phyloP scores from a whole-genome alignment of 2,329 filamentous ascomycete species.

The Lecanicillium sp. region DNA sequence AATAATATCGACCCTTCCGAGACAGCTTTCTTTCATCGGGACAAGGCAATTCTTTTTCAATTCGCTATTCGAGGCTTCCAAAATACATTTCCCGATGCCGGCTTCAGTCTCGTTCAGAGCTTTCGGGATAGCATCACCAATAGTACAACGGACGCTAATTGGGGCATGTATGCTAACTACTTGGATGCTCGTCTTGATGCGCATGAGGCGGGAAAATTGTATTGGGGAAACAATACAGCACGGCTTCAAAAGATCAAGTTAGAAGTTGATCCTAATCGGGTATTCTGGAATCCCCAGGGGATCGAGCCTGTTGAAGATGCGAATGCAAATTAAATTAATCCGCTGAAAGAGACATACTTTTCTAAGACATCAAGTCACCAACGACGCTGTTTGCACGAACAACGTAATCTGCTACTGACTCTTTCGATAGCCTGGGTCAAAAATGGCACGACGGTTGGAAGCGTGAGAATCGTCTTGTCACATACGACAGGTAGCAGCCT shows the following conservation, averaged over 20 bases:
- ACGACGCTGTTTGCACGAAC: too few relatives aligned
- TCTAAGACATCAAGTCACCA: too few relatives aligned
- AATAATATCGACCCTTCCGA: slow-evolving; percentile 20
- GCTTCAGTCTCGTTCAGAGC: slow-evolving; percentile 34
- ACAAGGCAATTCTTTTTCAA: slow-evolving; percentile 45
- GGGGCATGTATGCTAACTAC: slow-evolving; percentile 49
- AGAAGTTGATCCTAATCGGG: slow-evolving; percentile 31
- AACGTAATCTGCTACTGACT: too few relatives aligned
- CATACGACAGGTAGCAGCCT: too few relatives aligned
- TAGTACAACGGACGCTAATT: slow-evolving; percentile 30
- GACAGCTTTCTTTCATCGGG: slow-evolving; percentile 35
- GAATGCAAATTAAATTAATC: too few relatives aligned
- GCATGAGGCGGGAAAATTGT: slow-evolving; percentile 42
- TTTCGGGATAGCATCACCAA: slow-evolving; percentile 34
- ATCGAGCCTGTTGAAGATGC: too few relatives aligned
- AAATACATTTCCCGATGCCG: slow-evolving; percentile 29
- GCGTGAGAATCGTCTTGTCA: too few relatives aligned
- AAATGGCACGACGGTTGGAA: too few relatives aligned
- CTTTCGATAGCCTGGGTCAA: too few relatives aligned
- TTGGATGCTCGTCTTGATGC: slow-evolving; percentile 42
- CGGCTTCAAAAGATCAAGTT: slow-evolving; percentile 34
- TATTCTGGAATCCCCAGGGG: slow-evolving; percentile 25
- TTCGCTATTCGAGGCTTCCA: slow-evolving; percentile 35
- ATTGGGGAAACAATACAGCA: slow-evolving; percentile 38
- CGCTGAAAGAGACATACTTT: too few relatives aligned